Base-by-base conservation (phyloP, 1,284 basidiomycete species). In the Cutaneotrichosporon dermatis region DNA sequence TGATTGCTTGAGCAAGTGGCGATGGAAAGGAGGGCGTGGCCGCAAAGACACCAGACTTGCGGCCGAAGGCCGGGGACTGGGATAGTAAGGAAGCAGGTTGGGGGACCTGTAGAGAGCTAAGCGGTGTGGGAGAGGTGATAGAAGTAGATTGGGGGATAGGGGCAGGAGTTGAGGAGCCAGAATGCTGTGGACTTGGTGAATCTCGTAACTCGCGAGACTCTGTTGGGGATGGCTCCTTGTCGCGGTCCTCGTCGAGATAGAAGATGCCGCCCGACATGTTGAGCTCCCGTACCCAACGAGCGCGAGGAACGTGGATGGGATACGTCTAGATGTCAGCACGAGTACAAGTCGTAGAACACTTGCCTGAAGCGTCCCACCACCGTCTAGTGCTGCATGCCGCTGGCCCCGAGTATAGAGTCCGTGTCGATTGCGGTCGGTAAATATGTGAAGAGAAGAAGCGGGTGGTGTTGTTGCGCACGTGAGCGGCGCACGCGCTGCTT, bases 21-120 rank as follows among this genome's bases (percentile, higher is more conserved):
- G 74, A 76, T 4, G 76, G 75, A 58, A 76, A 76, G 0, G 75
- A 76, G 2, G 76, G 76, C 0, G 75, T 76, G 0, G 76, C 72
- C 2, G 68, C 75, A 58, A 76, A 78, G 4, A 65, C 66, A 2
- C 66, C 66, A 50, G 71, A 68, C 57, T 72, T 74, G 44, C 73
- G 67, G 46, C 69, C 70, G 46, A 69, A 67, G 1, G 69, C 61
- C 59, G 53, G 35, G 25, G 63, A 50, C 25, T 69, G 68, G 0
- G 72, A 67, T 55, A 42, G 65, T 57, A 42, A 61, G 12, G 58
- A 67, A 9, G 55, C 50, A n/a, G 63, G 35, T 41, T 52, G 44
- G 13, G 62, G 50, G 4, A 69, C 62, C 35, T 67, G 67, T 2
- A 69, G 58, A 4, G 62, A 52, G 10, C 66, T 50, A 0, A 59